Base-by-base conservation (phyloP, 352 stramenopile genomes). In the Hyaloperonospora brassicae region DNA sequence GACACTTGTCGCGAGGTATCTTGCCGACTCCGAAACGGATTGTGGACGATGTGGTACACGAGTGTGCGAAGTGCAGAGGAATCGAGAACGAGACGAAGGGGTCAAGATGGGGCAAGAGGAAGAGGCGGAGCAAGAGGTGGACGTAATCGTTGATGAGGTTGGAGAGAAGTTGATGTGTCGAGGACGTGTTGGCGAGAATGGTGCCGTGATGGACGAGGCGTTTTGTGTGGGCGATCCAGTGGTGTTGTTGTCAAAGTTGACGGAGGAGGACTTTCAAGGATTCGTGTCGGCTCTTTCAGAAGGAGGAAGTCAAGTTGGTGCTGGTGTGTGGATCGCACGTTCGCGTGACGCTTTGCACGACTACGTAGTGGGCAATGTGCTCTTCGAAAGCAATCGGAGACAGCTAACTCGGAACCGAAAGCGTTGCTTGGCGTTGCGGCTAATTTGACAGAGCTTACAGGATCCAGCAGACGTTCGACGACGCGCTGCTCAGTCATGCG, bases 211-310 rank as follows among this genome's bases (percentile, higher is more conserved):
- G 27, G 45, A 59, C 11, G 43, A 70, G 13, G 65, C 56, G 10
- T 86, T 81, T 54, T 24, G 31, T 25, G 64, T 81, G n/a, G 56
- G 65, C 1, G 76, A 89, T 54, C 59, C 68, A 46, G 76, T 89
- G 34, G 48, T 86, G 23, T 48, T 89, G 14, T 55, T 47, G 35
- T 87, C 76, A 1, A 50, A 35, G 12, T 50, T 87, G 27, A 74
- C 68, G 2, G 76, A 84, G 21, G 71, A 87, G 49, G 75, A 85
- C 43, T 81, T 89, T 22, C 55, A 83, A 48, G 79, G 79, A 7
- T 78, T 79, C 43, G 61, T 89, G 36, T 49, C 64, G 9, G 60
- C 21, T 1, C 52, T 87, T 47, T 45, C 64, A n/a, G 17, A 50
- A 38, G 8, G 57, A 70, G 1, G 55, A 71, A 13, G 49, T 89